phyloP scores from a whole-genome alignment of 495 filamentous ascomycete species.

The Penicillium canescens region DNA sequence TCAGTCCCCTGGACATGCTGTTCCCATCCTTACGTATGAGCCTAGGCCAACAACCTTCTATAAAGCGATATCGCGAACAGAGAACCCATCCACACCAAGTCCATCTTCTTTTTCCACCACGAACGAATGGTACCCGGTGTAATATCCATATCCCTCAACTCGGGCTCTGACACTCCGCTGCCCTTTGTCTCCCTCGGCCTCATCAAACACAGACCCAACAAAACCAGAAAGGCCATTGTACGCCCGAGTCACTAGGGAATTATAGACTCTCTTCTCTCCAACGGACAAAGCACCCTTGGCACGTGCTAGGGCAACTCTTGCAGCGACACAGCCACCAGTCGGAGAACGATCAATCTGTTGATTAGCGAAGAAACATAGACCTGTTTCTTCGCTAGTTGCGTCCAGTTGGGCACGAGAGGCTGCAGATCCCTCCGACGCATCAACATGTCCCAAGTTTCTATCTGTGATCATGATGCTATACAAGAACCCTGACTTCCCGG shows the following conservation, averaged over 20 bases:
- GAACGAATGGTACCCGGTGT: slow-evolving; percentile 17
- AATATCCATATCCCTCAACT: slow-evolving; percentile 16
- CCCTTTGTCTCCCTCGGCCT: background rate
- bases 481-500: slow-evolving; percentile 13
- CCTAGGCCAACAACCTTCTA: background rate
- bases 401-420: slow-evolving; percentile 11
- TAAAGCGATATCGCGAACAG: slow-evolving; percentile 4
- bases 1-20: background rate
- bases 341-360: slow-evolving; percentile 31
- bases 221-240: slow-evolving; percentile 14
- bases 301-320: slow-evolving; percentile 23
- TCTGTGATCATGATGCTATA: slow-evolving; percentile 22
- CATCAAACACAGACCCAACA: slow-evolving; percentile 13
- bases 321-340: slow-evolving; percentile 25
- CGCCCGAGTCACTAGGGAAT: slow-evolving; percentile 18
- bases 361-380: slow-evolving; percentile 29
- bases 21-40: background rate
- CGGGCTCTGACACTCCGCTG: slow-evolving; percentile 5
- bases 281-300: slow-evolving; percentile 10
- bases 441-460: slow-evolving; percentile 23
- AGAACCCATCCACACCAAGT: slow-evolving; percentile 13
- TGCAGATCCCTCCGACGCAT: slow-evolving; percentile 13
- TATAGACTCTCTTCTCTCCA: slow-evolving; percentile 21
- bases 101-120: slow-evolving; percentile 16
- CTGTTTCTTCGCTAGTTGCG: slow-evolving; percentile 9